Evolutionary conservation across 768 basidiomycete species (phyloP), one percentile per base, ranked within the genome.

Genomic region (Tricholoma hemisulphureum): DNA sequence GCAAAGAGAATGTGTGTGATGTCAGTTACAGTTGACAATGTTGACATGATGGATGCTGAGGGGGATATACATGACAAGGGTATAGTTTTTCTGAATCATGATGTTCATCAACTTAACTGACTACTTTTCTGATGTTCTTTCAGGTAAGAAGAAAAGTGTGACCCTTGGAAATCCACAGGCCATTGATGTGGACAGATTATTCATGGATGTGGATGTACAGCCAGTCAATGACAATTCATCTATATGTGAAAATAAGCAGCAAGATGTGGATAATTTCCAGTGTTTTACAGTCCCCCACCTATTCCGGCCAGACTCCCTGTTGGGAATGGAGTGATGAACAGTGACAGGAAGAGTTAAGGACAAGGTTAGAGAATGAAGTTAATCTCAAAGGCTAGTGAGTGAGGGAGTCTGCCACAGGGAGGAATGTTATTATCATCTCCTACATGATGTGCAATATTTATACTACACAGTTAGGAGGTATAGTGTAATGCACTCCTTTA

Each of bases 1-100:
- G 9, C 6, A 6, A 16, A 11, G 73, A 65, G 59, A 62, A 75
- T 16, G 66, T 63, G 0, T 50, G 59, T 0, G 67, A 71, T 53
- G 39, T 58, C 35, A 53, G 54, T 23, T 31, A 13, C 23, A 23
- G 2, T 24, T 23, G 43, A 45, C 18, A 14, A 23, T 14, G 10
- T 45, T 11, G 43, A 24, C 23, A 14, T 45, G 20, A 23, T 21
- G 41, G 21, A 45, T 24, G 23, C 21, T 23, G 43, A 45, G 23
- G 21, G 24, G 43, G 18, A 45, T 14, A 6, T 24, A 45, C 10
- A 14, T 45, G 11, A 3, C 7, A 43, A 45, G 5, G 43, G 43
- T 45, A 24, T 24, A 11, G 8, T 24, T 45, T 24, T 7, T 41
- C 39, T 41, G 39, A 24, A 23, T 45, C 23, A 26, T 61, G 59